phyloP scores from a whole-genome alignment of 768 basidiomycete species.

The Coprinopsis strossmayeri region DNA sequence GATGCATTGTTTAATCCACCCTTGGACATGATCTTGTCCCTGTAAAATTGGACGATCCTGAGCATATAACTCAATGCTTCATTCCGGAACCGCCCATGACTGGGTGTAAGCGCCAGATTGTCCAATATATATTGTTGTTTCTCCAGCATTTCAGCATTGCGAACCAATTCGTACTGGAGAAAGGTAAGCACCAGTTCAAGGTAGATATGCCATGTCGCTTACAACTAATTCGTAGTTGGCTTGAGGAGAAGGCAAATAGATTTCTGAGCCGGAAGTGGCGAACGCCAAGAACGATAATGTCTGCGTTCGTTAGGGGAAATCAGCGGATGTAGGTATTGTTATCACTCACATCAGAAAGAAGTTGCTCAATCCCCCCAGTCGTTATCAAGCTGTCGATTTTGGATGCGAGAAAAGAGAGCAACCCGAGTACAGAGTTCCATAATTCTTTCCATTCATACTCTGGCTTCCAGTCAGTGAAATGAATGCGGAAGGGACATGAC shows the following conservation, averaged over 20 bases:
- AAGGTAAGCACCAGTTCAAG: background rate
- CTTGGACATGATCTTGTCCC: slow-evolving; percentile 39
- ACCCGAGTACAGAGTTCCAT: slow-evolving; percentile 50
- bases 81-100: slow-evolving; percentile 24
- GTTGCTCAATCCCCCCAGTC: slow-evolving; percentile 44
- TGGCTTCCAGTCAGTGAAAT: slow-evolving; percentile 19
- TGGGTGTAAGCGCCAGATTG: slow-evolving; percentile 22
- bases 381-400: slow-evolving; percentile 47
- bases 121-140: slow-evolving; percentile 42
- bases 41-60: slow-evolving; percentile 44
- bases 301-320: slow-evolving; percentile 21
- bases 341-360: slow-evolving; percentile 46
- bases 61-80: slow-evolving; percentile 27
- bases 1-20: slow-evolving; percentile 39
- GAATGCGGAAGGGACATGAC: slow-evolving; percentile 12
- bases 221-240: slow-evolving; percentile 60
- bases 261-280: slow-evolving; percentile 44
- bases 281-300: slow-evolving; percentile 48
- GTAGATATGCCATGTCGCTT: slow-evolving; percentile 20
- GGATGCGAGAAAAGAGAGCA: slow-evolving; percentile 50
- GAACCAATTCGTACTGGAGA: slow-evolving; percentile 58
- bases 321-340: background rate
- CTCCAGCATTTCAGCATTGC: slow-evolving; percentile 41
- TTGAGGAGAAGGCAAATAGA: slow-evolving; percentile 44
- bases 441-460: slow-evolving; percentile 64